Evolutionary conservation across 1,284 basidiomycete genomes (phyloP), one percentile per base, ranked within the genome.

Genomic region (Moesziomyces antarcticus): DNA sequence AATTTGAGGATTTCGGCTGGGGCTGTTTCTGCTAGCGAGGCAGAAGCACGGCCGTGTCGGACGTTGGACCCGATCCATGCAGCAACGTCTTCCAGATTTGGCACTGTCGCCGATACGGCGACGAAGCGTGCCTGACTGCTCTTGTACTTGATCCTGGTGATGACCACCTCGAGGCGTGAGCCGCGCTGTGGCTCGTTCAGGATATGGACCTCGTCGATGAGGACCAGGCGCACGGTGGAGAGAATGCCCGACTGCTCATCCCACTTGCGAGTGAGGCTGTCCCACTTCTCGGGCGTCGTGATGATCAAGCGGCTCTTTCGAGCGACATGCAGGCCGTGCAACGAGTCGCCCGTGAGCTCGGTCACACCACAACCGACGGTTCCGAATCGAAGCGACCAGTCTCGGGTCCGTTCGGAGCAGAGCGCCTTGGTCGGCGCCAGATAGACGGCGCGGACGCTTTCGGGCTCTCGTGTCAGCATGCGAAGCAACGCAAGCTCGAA

Each of bases 151-250:
- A 97, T 96, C n/a, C 96, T 89, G 1, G 93, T 92, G 30, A 97
- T 88, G 8, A 97, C 89, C 5, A 97, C 95, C 85, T 99, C 96
- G 4, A 99, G 87, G 4, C 93, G 61, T 18, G 79, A 66, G 10
- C 79, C 79, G 50, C 60, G 47, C 27, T 64, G 50, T 7, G 88
- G 86, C 84, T 98, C 96, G 55, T 93, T 92, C 11, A 99, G 88
- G 49, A 95, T 91, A 83, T 99, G 96, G 3, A 97, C 92, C 85
- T 98, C 96, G 80, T 99, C 96, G 43, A 99, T 91, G 53, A 85
- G 76, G 41, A 84, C 48, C 47, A 97, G 88, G 30, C 71, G 51
- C 24, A 82, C 53, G 13, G 54, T 63, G 22, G 70, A 73, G 25
- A 79, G 58, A 22, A 82, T 69, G 44, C 59, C 63, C 13, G 65